Base-by-base conservation (phyloP, 441 rosid species). In the Jatropha podagrica region DNA sequence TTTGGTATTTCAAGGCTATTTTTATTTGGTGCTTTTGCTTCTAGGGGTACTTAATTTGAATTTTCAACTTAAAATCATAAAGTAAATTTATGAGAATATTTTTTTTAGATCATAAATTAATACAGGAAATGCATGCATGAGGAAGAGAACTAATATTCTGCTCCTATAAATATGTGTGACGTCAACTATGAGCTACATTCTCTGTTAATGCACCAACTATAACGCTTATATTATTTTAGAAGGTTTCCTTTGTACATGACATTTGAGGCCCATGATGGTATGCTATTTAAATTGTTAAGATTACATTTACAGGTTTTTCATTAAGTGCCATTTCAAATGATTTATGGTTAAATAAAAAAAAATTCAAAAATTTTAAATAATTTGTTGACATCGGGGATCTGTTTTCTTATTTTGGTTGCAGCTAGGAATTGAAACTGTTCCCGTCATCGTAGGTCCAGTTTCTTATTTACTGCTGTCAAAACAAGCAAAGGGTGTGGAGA, bases 401-500 rank as follows among this genome's bases (percentile, higher is more conserved):
- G 26, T 14, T 20, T 27, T 54, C 76, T 41, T 15, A 70, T 10
- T 68, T 18, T 40, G 9, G 11, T 20, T 83, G 85, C 92, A 95
- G 99, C 91, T 92, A 73, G 99, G 99, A 71, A 81, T 93, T 49
- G 88, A 95, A 12, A 95, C 99, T 2, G 88, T 93, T 40, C 98
- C 99, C 12, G 87, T 93, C 74, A 85, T 95, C 77, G 78, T 93
- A 70, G 99, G 99, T 48, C 99, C 99, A 69, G 97, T 95, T 78
- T 90, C 98, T 48, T 95, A 93, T 86, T 85, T 95, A 86, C 80
- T 95, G 85, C 92, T 95, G 27, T 91, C 98, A 14, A 95, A 95
- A 84, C 96, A 91, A 74, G 94, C 93, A 56, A 95, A 93, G 91
- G 97, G 95, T 71, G 95, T 92, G 56, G 94, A 92, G 72, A 95